Percentiles rank a stretch among this genome's conserved stretches.
These are phyloP conservation scores for Aspergillus eucalypticola DNA, from an alignment of 2,329 filamentous ascomycete genomes.

Conservation along the genomic window DNA sequence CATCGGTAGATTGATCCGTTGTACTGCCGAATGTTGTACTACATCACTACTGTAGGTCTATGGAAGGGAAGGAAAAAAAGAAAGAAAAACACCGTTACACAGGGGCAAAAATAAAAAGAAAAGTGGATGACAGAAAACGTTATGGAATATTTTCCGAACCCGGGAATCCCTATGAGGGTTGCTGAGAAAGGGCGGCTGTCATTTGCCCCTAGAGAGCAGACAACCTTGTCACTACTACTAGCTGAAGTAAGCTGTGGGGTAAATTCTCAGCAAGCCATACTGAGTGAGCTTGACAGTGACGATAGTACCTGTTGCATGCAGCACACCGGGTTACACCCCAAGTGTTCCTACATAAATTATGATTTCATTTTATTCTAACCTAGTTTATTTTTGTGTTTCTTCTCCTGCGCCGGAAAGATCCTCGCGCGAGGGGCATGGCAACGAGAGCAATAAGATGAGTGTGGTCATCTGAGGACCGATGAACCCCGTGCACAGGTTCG, in stretches of 20 bases:
- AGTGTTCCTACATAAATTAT: too few species aligned
- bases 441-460: background rate
- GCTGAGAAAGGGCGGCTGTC: background rate
- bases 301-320: background rate
- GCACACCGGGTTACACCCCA: background rate
- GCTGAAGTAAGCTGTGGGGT: background rate
- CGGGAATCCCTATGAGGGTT: background rate
- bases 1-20: background rate
- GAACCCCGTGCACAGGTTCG: background rate
- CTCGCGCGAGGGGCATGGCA: background rate
- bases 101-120: too few species aligned
- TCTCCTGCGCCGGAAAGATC: background rate
- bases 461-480: background rate
- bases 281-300: background rate
- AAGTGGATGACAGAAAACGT: background rate
- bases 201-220: background rate
- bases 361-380: too few species aligned
- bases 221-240: background rate
- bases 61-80: background rate
- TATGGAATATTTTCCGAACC: background rate
- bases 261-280: background rate
- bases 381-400: too few species aligned
- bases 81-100: background rate
- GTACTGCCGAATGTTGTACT: conserved; percentile 16
- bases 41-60: conserved; percentile 6